A percentile compares a stretch with the other conserved stretches of the same genome.
Evolutionary conservation across 176 grass and related monocot species (phyloP).

Genomic region (Miscanthus lutarioriparius): DNA sequence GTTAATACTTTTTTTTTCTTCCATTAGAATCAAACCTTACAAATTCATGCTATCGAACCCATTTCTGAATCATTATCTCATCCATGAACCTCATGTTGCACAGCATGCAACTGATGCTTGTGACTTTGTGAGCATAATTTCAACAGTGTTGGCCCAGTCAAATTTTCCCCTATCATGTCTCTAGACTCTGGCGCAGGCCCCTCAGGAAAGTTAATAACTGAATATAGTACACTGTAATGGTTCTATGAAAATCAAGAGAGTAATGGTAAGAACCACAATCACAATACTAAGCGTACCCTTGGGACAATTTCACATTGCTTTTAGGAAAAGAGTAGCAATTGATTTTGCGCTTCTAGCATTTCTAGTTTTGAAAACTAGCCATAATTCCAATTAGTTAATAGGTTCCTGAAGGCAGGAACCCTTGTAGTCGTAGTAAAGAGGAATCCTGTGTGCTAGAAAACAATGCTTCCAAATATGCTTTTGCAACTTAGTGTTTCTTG

Average conservation of each 20-base stretch:
- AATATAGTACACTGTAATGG: background rate
- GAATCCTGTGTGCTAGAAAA: background rate
- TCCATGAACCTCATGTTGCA: constrained; percentile 4
- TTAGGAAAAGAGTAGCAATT: background rate
- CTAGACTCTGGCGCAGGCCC: constrained; percentile 4
- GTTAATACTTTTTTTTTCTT: background rate
- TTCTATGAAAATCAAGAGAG: background rate
- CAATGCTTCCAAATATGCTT: background rate
- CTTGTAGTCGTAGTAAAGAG: background rate
- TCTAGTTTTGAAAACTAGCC: background rate
- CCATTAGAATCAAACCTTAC: background rate
- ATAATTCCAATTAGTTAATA: background rate
- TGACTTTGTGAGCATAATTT: background rate
- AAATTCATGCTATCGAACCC: background rate
- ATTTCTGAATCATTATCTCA: background rate
- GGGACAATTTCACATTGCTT: background rate
- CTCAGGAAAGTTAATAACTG: background rate
- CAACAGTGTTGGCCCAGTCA: background rate
- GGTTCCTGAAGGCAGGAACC: background rate
- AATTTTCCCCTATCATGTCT: background rate
- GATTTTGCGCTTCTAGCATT: background rate
- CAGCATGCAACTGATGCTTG: constrained; percentile 5
- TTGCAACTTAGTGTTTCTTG: background rate
- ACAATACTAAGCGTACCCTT: background rate
- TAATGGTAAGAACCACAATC: background rate